These are phyloP conservation scores for Glarea lozoyensis DNA, from an alignment of 495 filamentous ascomycete genomes.

Conservation along the genomic window DNA sequence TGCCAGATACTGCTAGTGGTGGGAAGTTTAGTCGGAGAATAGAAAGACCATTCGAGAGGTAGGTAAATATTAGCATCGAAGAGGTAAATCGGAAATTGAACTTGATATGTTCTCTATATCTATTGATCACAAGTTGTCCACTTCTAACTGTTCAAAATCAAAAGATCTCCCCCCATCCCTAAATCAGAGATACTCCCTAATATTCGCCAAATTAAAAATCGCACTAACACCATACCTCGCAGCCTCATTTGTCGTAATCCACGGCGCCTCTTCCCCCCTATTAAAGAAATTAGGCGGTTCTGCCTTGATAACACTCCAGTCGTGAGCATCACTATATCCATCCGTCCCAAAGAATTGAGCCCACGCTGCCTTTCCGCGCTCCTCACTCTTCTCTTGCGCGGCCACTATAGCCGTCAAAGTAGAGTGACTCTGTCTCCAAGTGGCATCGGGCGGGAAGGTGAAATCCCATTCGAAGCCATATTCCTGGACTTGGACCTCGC, in stretches of 20 bases:
- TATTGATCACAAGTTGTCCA: no score
- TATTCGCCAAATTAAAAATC: constrained; percentile 36
- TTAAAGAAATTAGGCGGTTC: constrained; percentile 28
- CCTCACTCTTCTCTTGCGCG: constrained; percentile 22
- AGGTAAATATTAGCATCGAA: no score
- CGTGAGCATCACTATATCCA: constrained; percentile 23
- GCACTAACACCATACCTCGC: constrained; percentile 36
- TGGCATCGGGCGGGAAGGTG: no score
- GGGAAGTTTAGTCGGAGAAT: no score
- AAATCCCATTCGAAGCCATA: constrained; percentile 34
- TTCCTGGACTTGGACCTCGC: constrained; percentile 29
- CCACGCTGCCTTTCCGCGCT: constrained; percentile 32
- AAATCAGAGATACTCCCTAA: no score
- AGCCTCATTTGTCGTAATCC: constrained; percentile 33
- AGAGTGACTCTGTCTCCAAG: constrained; percentile 34
- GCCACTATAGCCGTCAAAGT: constrained; percentile 35
- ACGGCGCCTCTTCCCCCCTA: constrained; percentile 32
- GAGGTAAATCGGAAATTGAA: no score
- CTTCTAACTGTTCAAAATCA: no score
- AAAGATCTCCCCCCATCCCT: no score
- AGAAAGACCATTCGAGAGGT: no score
- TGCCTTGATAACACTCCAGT: constrained; percentile 26
- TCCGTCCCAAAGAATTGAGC: constrained; percentile 31
- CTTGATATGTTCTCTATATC: no score
- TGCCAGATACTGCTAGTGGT: no score